Base-by-base conservation (phyloP, 345 rosid species). In the Fremontodendron californicum region DNA sequence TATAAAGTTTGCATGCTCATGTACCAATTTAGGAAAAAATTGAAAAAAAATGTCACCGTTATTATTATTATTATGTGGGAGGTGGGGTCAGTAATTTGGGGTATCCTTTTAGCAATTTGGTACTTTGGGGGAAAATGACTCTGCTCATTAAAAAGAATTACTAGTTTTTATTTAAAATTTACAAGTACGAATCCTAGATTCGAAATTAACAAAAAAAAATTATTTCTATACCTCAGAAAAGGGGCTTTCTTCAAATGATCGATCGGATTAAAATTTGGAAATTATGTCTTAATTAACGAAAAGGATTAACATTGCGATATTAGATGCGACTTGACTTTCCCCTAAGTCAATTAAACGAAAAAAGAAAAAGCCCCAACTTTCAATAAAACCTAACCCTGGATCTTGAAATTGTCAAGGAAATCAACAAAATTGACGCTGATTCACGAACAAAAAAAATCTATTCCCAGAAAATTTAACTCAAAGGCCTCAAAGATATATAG, bases 331-430 rank as follows among this genome's bases (percentile, higher is more conserved):
- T 74, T 27, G 19, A 66, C 70, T 72, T 63, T 48, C 6, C 74
- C 81, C 74, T 33, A 40, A 74, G 55, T 37, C 13, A 52, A 71
- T 79, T 71, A 40, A 21, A 35, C 31, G 23, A 43, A 63, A 25
- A 25, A 35, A 23, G 1, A 29, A 37, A 77, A 81, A 73, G 45
- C 78, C 80, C 82, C 72, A 87, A 76, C n/a, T 70, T 29, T 63
- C 16, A 31, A 0, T 25, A 71, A 70, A 76, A 72, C 82, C 78
- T 78, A 85, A 78, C 83, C 85, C 85, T 83, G 85, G 85, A 77
- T 78, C 85, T 74, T 55, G 57, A 75, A 82, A 68, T 63, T 70
- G 51, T 9, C 37, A 6, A 67, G 4, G 57, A 75, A 58, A 23
- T 71, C 19, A 31, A 46, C 83, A 75, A 75, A 63, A 70, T 80